Evolutionary conservation across 805 yeast species (phyloP), one percentile per base, ranked within the genome.

Genomic region (Candida rishiriensis): DNA sequence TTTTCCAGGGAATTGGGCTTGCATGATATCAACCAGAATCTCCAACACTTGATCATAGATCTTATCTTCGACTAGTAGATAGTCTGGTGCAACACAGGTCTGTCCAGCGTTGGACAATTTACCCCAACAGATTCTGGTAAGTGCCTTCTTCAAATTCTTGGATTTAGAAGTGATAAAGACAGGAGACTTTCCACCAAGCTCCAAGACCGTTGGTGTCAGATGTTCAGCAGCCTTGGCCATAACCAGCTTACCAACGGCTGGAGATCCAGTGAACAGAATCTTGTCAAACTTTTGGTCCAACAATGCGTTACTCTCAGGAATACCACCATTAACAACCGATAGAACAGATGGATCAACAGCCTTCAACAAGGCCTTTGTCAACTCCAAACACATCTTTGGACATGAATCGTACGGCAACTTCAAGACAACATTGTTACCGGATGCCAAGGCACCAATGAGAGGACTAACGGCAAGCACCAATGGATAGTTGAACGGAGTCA

Each of bases 121-220:
- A 14, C 90, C 91, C 86, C 93, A 87, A 1, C 75, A 73, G 13
- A 88, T 66, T 64, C 97, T 76, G 51, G 73, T 38, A 10, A 49
- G 16, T 13, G 53, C 42, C 1, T 67, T 62, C 10, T 64, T 57
- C 32, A 80, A 53, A 44, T 78, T 50, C 69, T 70, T 38, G 68
- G 73, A 41, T 46, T 72, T 69, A 34, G 74, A 69, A 32, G 88
- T 74, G 10, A 90, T 68, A 54, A 89, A 75, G 2, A 78, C 85
- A 0, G 98, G 98, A 8, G 91, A 83, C 63, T 91, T 91, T 5
- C 98, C 98, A 42, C 98, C 97, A 37, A 90, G 71, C 65, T 90
- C 98, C 49, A 90, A 72, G 9, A 85, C 65, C 10, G 76, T 75
- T 1, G 97, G 97, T 1, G 95, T 88, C 52, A 90, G 71, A 16